Percentiles rank a stretch among this genome's conserved stretches.
Conservation (phyloP, 352 stramenopile species). For the Globisporangium sylvaticum region DNA sequence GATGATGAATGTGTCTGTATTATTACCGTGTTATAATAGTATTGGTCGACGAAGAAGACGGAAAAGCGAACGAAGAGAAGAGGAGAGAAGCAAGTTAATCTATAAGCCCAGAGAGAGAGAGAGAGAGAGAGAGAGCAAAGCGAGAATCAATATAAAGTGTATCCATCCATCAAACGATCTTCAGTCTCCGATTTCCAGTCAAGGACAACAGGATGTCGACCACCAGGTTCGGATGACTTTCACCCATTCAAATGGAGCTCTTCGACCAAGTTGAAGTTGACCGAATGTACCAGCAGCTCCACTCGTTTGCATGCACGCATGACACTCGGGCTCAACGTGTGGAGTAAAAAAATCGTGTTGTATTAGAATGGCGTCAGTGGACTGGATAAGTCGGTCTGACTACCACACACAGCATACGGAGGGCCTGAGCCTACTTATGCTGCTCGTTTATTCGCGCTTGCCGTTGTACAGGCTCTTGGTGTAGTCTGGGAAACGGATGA, state of each 20-base stretch:
- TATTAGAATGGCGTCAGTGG: not conserved
- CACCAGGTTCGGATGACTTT: not conserved
- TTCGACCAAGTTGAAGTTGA: slow-evolving; percentile 3
- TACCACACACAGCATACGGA: not conserved
- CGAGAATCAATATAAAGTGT: not conserved
- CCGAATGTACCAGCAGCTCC: not conserved
- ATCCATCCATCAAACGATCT: not conserved
- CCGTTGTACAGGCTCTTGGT: slow-evolving; percentile 91
- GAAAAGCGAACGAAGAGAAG: not conserved
- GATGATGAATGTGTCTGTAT: slow-evolving; percentile 5
- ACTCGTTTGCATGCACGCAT: not conserved
- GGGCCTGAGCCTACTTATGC: not conserved
- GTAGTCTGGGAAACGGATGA: slow-evolving; percentile 97
- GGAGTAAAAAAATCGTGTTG: slow-evolving; percentile 9
- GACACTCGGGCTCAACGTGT: not conserved
- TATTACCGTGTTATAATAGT: not conserved
- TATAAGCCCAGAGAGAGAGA: slow-evolving; percentile 4
- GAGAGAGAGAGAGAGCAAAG: not conserved
- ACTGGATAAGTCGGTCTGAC: not conserved
- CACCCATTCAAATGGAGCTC: not conserved
- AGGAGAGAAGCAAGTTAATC: not conserved
- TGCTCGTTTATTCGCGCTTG: slow-evolving; percentile 38
- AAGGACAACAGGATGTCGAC: not conserved
- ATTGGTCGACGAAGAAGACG: not conserved
- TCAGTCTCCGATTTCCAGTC: too few relatives aligned